These are phyloP conservation scores for Boletus rufocinnamomeus DNA, from an alignment of 768 basidiomycete genomes.

Conservation along the genomic window DNA sequence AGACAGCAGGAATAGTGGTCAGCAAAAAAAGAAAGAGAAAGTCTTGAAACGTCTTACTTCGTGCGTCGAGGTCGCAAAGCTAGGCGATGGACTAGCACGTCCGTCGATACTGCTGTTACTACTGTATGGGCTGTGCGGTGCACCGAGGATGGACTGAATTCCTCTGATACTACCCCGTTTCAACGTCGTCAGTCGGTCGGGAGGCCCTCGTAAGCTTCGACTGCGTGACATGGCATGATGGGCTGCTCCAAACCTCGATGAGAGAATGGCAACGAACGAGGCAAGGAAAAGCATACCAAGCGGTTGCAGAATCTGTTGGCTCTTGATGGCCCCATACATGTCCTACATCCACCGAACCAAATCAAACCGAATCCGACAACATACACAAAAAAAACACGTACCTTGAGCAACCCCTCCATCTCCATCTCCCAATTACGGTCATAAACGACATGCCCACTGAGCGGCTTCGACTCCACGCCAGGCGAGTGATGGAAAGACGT, in stretches of 20 bases:
- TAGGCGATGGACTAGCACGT: slow-evolving; percentile 91
- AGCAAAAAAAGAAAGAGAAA: slow-evolving; percentile 10
- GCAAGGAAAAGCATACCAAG: slow-evolving; percentile 44
- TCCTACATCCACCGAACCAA: slow-evolving; percentile 52
- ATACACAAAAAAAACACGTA: slow-evolving; percentile 32
- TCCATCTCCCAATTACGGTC: slow-evolving; percentile 81
- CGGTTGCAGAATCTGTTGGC: slow-evolving; percentile 88
- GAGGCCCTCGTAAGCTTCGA: slow-evolving; percentile 68
- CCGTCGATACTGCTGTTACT: slow-evolving; percentile 85
- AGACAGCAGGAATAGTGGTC: too few relatives aligned
- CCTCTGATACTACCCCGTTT: slow-evolving; percentile 94
- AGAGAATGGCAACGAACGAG: slow-evolving; percentile 59
- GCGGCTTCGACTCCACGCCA: slow-evolving; percentile 40
- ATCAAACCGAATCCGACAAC: slow-evolving; percentile 3
- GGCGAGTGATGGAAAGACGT: slow-evolving; percentile 62
- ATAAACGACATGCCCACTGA: slow-evolving; percentile 44
- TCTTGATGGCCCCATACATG: slow-evolving; percentile 92
- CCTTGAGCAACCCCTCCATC: slow-evolving; percentile 86
- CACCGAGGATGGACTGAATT: slow-evolving; percentile 72
- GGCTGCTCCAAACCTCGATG: slow-evolving; percentile 52
- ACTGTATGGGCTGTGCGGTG: slow-evolving; percentile 80
- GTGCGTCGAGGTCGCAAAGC: slow-evolving; percentile 82
- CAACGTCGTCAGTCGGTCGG: slow-evolving; percentile 71
- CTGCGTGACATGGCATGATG: slow-evolving; percentile 55
- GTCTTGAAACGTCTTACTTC: slow-evolving; percentile 51